Evolutionary conservation across 2,329 filamentous ascomycete genomes (phyloP), one percentile per base, ranked within the genome.

Genomic region (Verticillium albo-atrum): DNA sequence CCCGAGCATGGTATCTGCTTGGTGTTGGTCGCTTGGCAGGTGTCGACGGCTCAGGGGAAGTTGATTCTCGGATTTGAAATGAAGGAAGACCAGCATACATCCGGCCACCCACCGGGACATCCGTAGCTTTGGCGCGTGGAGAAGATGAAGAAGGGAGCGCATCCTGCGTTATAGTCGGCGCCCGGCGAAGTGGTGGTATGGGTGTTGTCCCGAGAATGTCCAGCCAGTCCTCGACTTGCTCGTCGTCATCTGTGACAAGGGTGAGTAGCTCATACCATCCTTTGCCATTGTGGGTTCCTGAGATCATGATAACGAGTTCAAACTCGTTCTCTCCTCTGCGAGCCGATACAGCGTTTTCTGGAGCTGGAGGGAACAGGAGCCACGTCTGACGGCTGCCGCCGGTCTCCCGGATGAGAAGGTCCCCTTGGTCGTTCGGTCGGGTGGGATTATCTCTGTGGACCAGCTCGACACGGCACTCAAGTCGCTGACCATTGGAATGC

Each of bases 361-460:
- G 81, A n/a, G 97, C 81, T 1, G 95, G 94, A n/a, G 93, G 90
- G 68, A 99, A 97, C 0, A 99, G 82, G 4, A 99, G 82, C 87
- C 92, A 98, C 28, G 80, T 78, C 57, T 87, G 85, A 15, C 89
- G 87, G 6, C 83, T 82, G 57, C 85, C 83, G 52, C 92, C 92
- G n/a, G 92, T 86, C 73, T 98, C 93, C 65, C 94, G 93, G 59
- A 99, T 89, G 25, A 99, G 83, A n/a, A 99, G 72, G 72, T 99
- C 95, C 6, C 94, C 92, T 55, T 84, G 79, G 63, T 89, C 84
- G 3, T 84, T 83, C 35, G 83, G 80, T 55, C 85, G 83, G n/a
- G 83, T 80, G 26, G 86, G 80, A 66, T 91, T 91, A 69, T 98
- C 94, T 69, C 95, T 86, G 64, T 94, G 84, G 15, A 98, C 82